Evolutionary conservation across 2,329 filamentous ascomycete genomes (phyloP).

Genomic region (Colletotrichum neosansevieriae): DNA sequence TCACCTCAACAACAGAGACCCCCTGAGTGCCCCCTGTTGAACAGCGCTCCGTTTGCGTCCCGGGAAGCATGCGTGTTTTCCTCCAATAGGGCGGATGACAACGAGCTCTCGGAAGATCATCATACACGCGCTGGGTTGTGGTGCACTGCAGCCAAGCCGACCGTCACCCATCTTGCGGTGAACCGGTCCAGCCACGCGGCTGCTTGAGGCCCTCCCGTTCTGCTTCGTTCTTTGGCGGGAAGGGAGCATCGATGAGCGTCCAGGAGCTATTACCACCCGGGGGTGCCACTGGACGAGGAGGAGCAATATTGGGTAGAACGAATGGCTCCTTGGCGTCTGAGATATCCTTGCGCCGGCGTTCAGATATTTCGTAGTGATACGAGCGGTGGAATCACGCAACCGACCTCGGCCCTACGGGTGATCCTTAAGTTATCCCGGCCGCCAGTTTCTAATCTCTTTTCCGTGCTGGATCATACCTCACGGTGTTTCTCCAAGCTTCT

Average conservation of each 20-base stretch:
- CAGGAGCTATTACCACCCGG: constrained; percentile 25
- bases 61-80: constrained; percentile 14
- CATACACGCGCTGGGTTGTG: constrained; percentile 34
- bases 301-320: background rate
- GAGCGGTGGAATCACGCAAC: constrained; percentile 31
- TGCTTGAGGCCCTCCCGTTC: constrained; percentile 2
- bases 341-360: background rate
- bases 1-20: constrained; percentile 5
- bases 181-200: constrained; percentile 18
- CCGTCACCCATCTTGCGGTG: constrained; percentile 31
- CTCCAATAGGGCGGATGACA: constrained; percentile 25
- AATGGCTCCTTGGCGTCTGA: constrained; percentile 6
- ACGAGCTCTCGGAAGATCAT: constrained; percentile 26
- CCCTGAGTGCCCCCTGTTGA: constrained; percentile 10
- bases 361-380: background rate
- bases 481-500: background rate
- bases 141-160: background rate
- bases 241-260: constrained; percentile 14
- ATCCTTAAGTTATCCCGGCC: constrained; percentile 6
- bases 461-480: constrained; percentile 10
- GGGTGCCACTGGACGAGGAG: background rate
- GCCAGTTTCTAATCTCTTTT: constrained; percentile 26
- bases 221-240: background rate
- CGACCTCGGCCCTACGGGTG: constrained; percentile 23
- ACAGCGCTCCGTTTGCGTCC: constrained; percentile 20